Conservation (phyloP, 2,329 filamentous ascomycete species). For the Balansia obtecta region DNA sequence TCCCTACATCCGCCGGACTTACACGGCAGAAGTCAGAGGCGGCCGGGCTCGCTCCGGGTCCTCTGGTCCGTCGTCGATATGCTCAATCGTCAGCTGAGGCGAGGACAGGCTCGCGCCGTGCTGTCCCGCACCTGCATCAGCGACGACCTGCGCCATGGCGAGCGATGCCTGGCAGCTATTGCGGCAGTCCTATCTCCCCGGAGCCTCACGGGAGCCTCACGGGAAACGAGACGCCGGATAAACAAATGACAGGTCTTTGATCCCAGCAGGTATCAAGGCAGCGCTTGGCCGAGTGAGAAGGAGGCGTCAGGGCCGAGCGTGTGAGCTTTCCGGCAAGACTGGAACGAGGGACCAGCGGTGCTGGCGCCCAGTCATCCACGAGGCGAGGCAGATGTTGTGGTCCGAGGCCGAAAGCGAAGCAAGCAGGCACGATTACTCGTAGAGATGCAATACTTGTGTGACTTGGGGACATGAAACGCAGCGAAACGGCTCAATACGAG, state of each 20-base stretch:
- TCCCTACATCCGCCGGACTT: slow-evolving; percentile 17
- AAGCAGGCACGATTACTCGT: neutral
- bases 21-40: slow-evolving; percentile 26
- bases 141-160: neutral
- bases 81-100: slow-evolving; percentile 18
- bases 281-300: neutral
- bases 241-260: neutral
- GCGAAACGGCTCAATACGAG: no score
- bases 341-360: neutral
- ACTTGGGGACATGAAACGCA: no score
- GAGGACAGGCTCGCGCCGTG: slow-evolving; percentile 9
- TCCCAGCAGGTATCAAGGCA: neutral
- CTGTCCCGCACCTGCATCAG: neutral
- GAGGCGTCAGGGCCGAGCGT: neutral
- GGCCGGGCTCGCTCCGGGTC: slow-evolving; percentile 10
- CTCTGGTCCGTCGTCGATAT: slow-evolving; percentile 11
- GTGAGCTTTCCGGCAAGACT: neutral
- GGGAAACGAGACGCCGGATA: no score
- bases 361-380: neutral
- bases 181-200: neutral
- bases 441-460: no score
- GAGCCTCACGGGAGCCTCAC: no score
- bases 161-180: neutral
- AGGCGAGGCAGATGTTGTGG: neutral
- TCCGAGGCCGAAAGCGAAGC: neutral